Evolutionary conservation across 1,139 yeast species (phyloP), one percentile per base, ranked within the genome.

Genomic region (Kluyveromyces marxianus): DNA sequence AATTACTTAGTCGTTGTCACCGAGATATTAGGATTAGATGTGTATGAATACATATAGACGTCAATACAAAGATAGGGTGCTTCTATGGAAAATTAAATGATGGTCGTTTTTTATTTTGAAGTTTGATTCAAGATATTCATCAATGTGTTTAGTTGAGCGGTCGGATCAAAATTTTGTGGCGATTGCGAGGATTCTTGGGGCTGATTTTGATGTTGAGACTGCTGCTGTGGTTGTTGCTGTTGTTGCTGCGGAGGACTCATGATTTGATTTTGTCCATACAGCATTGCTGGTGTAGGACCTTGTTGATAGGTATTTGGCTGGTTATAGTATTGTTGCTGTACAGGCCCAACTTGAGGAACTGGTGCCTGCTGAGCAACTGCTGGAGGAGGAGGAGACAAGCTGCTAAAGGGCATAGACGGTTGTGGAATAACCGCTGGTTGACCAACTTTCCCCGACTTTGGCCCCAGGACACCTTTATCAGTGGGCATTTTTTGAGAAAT

Each of bases 401-500:
- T 41, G 48, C 34, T 44, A 50, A 42, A 53, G 56, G 42, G 51
- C 50, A 40, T 57, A 60, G 33, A 45, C 45, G 43, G 47, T 49
- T 44, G 56, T 33, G 43, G 46, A 8, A 44, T 40, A 30, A 47
- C 48, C 24, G 43, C 42, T n/a, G 44, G 77, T 24, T 75, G 69
- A 54, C 75, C 82, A 52, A 83, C 82, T 58, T 76, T 76, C 55
- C 83, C 83, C 1, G 94, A 83, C 61, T 83, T 79, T 34, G 95
- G 95, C 4, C 95, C 95, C 63, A 83, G 83, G 68, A 86, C 77
- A 5, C 89, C 79, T n/a, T 88, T 80, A 63, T 87, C 86, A 7
- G 92, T 84, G 10, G 94, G 94, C 90, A 84, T 83, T 61, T 82
- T 85, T 66, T 79, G 81, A 4, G 92, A 83, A 69, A 88, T 88